Evolutionary conservation across 176 grass and related monocot genomes (phyloP), one percentile per base, ranked within the genome.

Genomic region (Avena eriantha): DNA sequence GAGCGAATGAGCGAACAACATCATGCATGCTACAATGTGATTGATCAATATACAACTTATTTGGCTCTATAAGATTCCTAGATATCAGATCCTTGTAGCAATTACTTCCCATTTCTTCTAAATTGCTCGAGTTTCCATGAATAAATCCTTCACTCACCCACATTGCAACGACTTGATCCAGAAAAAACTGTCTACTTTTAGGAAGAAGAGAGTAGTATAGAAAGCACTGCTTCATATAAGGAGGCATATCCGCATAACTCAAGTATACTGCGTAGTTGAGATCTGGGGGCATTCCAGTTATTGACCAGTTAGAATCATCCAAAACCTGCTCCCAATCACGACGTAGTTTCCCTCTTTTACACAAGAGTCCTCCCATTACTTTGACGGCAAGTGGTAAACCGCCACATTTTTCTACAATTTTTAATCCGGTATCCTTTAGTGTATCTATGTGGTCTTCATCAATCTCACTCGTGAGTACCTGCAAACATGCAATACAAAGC

Each of bases 1-100:
- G 75, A 51, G 85, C 80, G 60, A 91, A 86, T 36, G 23, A 80
- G 3, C 74, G 85, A 11, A 87, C 66, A 55, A 91, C 80, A 53
- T 86, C 89, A 5, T 91, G 89, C 76, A 84, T 91, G 1, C 1
- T 39, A 18, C 47, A 84, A 33, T 35, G 35, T 0, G 0, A 0
- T 17, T 31, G 2, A 26, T 45, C 48, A 4, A 8, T 0, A 0
- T 1, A 55, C 1, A 0, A 1, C 47, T 0, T 14, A 21, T 66
- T 4, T 3, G 73, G 85, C n/a, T 86, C 80, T 23, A 93, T 75
- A 41, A 93, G 73, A 31, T 88, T 91, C 24, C 86, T 81, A 36
- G 3, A 10, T n/a, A 91, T 29, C 43, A 93, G 63, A n/a, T 93
- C 83, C 1, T 76, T 8, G 0, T 57, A 86, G 7, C 56, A 86